Conservation (phyloP, 441 rosid genomes). For the Macaranga tanarius region DNA sequence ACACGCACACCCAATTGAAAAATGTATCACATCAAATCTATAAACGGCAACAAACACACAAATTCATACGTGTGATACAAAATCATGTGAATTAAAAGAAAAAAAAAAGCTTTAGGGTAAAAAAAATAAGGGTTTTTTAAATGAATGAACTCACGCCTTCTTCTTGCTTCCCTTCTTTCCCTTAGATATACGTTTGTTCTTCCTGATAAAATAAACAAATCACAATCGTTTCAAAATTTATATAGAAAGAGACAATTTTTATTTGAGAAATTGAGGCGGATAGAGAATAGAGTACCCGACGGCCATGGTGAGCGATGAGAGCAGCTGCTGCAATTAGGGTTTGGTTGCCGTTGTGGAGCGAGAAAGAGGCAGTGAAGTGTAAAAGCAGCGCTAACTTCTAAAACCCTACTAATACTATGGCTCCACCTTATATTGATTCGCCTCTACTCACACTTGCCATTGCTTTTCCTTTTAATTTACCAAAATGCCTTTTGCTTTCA, state of each 20-base stretch:
- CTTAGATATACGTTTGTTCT: conserved; percentile 38
- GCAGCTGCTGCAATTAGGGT: conserved; percentile 8
- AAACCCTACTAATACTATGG: no score
- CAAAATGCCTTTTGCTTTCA: neutral
- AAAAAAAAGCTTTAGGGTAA: neutral
- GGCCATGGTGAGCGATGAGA: conserved; percentile 23
- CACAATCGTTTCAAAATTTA: neutral
- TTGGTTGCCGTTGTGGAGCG: conserved; percentile 2
- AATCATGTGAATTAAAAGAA: no score
- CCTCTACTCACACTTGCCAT: neutral
- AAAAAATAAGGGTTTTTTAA: neutral
- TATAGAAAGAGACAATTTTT: neutral
- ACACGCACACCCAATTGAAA: neutral
- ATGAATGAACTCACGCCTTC: conserved; percentile 62
- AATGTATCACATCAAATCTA: neutral
- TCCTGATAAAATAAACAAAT: conserved; percentile 18
- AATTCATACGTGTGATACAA: no score
- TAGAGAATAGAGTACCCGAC: conserved; percentile 20
- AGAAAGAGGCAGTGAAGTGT: neutral
- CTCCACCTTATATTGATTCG: no score
- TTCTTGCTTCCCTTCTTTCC: conserved; percentile 88
- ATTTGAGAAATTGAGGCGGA: no score
- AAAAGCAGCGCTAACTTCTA: neutral
- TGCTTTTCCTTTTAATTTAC: neutral
- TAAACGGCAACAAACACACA: neutral